Evolutionary conservation across 192 early-diverging fungal genomes (phyloP), one percentile per base, ranked within the genome.

Genomic region (Coemansia sp.): DNA sequence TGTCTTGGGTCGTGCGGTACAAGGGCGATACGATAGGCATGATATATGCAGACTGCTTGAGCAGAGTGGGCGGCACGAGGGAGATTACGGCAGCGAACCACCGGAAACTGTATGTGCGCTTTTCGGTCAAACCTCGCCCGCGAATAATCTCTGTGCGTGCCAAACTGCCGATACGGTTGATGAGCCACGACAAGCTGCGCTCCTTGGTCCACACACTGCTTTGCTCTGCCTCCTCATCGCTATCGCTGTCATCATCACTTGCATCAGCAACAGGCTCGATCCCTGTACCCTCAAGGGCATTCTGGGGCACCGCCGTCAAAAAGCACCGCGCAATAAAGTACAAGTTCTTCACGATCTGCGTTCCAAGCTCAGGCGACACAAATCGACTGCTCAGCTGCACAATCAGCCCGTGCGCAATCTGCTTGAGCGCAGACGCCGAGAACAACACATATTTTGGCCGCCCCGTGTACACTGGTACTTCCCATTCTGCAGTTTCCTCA

Each of bases 311-410:
- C 9, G 62, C 68, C 10, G 67, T 64, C 54, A 73, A 37, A 68
- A 90, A 89, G 69, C 87, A 86, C 62, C 91, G 92, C 49, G 89
- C 93, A 52, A 97, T 77, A 78, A 94, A 98, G 66, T 92, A 90
- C 60, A 98, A 66, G 74, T 98, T 98, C 85, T 97, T 96, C 37
- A 94, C 89, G 51, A 94, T 73, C 74, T 97, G 94, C 60, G 84
- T 90, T 5, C 90, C 92, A 26, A 93, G 85, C 22, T 97, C 95
- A 29, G 85, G 76, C 29, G 88, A 81, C 26, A 97, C 35, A 59
- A 72, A 82, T 12, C 75, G 68, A 51, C 89, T 86, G 62, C 85
- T 86, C 9, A 94, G 76, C 59, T 94, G 92, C 38, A 83, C 78
- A 13, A 81, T 62, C 57, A 89, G 73, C 3, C 71, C 67, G 29